Evolutionary conservation across 2,329 filamentous ascomycete genomes (phyloP), one percentile per base, ranked within the genome.

Genomic region (Talaromyces pinophilus): DNA sequence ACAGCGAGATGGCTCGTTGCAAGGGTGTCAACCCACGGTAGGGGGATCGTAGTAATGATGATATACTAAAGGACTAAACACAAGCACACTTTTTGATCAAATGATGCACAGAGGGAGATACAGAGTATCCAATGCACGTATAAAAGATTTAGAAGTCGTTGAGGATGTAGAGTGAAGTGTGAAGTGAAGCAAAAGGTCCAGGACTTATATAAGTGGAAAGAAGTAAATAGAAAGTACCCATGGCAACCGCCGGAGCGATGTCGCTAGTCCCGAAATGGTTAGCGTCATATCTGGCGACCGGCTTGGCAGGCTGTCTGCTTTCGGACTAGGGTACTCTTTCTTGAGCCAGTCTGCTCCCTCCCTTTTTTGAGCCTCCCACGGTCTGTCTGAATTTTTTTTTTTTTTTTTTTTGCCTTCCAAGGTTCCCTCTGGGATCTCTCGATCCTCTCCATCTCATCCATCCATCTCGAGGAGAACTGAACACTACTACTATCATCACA

Each of bases 341-440:
- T 55, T 11, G 28, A 35, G 17, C 28, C 48, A 19, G 38, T 42
- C 11, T 42, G 44, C 57, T 48, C 33, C 19, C 59, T 75, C 71
- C 84, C 82, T 70, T 80, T 85, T 72, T 86, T 85, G 72, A 83
- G 83, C 65, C 79, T 64, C 38, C 52, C 48, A 64, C n/a, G 50
- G 40, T 15, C 22, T 55, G 50, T 13, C n/a, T 33, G 54, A n/a
- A 6, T 10, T 19, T 57, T 57, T 57, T 57, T 11, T 10, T 57
- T 57, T 57, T 11, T 10, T 19, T 57, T 57, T 57, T 57, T 13
- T 17, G 28, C 3, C 30, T 38, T 40, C 28, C 33, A 38, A 7
- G 48, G 4, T 52, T 52, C 15, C 5, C 11, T 52, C 19, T 40
- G n/a, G 33, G 28, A 10, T 22, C n/a, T 13, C n/a, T 35, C 17